These are phyloP conservation scores for Hypsizygus marmoreus DNA, from an alignment of 768 basidiomycete species.

Conservation along the genomic window DNA sequence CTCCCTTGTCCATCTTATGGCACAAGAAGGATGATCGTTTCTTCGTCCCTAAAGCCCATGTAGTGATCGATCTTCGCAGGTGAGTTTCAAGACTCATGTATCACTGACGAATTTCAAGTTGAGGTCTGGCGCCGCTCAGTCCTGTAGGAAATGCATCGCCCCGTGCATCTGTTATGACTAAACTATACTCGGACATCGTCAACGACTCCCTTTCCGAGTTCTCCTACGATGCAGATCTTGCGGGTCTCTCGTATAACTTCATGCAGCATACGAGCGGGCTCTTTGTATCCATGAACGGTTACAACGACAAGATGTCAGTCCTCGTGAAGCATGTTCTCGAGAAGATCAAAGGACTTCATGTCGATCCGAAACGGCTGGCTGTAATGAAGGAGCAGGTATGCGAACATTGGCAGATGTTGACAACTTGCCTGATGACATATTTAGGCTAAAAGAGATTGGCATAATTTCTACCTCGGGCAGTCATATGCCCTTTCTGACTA, in stretches of 20 bases:
- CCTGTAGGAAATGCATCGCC: slow-evolving; percentile 63
- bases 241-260: slow-evolving; percentile 79
- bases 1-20: slow-evolving; percentile 77
- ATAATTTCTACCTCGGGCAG: slow-evolving; percentile 86
- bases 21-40: slow-evolving; percentile 97
- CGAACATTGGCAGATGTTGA: neutral
- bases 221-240: slow-evolving; percentile 89
- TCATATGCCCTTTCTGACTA: slow-evolving; percentile 81
- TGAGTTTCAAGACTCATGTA: slow-evolving; percentile 33
- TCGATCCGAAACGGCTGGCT: slow-evolving; percentile 71
- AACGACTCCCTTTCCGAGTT: slow-evolving; percentile 89
- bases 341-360: slow-evolving; percentile 60
- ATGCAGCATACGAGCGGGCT: slow-evolving; percentile 65
- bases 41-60: slow-evolving; percentile 89
- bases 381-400: slow-evolving; percentile 85
- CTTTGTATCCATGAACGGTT: slow-evolving; percentile 71
- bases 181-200: slow-evolving; percentile 82
- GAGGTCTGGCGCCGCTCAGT: slow-evolving; percentile 33
- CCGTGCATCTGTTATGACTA: slow-evolving; percentile 70
- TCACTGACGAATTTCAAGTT: neutral
- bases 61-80: slow-evolving; percentile 78
- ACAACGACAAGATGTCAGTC: slow-evolving; percentile 87
- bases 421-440: slow-evolving; percentile 4
- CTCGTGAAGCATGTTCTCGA: slow-evolving; percentile 74
- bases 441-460: slow-evolving; percentile 76